Evolutionary conservation across 805 yeast species (phyloP).

Genomic region (Debaryomyces castellii): DNA sequence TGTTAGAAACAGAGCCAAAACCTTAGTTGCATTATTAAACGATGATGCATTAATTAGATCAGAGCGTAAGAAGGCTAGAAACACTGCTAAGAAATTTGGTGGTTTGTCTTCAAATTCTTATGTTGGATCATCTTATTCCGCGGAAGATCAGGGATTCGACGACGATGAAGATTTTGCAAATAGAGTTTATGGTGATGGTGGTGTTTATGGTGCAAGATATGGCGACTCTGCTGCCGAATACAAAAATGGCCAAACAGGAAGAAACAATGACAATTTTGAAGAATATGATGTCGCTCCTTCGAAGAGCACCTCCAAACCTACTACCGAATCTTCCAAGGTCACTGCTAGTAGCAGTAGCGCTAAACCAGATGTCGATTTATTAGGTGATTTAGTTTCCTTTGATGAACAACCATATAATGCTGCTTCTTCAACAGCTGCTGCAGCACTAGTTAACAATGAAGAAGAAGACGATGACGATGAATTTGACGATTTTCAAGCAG

Average conservation of each 20-base stretch:
- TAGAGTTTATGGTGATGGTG: constrained; percentile 70
- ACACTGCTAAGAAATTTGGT: constrained; percentile 76
- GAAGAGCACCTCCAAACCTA: constrained; percentile 29
- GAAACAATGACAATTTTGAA: constrained; percentile 47
- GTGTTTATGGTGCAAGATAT: constrained; percentile 64
- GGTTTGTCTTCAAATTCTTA: constrained; percentile 60
- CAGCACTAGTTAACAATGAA: constrained; percentile 12
- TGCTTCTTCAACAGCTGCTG: constrained; percentile 15
- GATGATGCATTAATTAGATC: constrained; percentile 75
- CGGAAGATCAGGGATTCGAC: constrained; percentile 31
- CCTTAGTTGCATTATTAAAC: constrained; percentile 64
- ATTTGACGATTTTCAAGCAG: constrained; percentile 80
- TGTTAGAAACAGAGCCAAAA: constrained; percentile 88
- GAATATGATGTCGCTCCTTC: constrained; percentile 54
- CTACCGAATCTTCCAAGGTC: constrained; percentile 35
- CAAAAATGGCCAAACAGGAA: constrained; percentile 31
- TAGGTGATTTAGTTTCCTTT: constrained; percentile 46
- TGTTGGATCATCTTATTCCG: constrained; percentile 49
- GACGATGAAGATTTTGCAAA: constrained; percentile 49
- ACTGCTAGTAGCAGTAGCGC: constrained; percentile 28
- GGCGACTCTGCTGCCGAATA: constrained; percentile 55
- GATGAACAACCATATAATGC: constrained; percentile 27
- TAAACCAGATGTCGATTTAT: constrained; percentile 44
- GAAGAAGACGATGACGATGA: constrained; percentile 62
- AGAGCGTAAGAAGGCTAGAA: constrained; percentile 90